Percentiles rank a stretch among this genome's conserved stretches.
These are phyloP conservation scores for Tritrichomonas musculus DNA, from an alignment of 208 protist species.

Conservation along the genomic window DNA sequence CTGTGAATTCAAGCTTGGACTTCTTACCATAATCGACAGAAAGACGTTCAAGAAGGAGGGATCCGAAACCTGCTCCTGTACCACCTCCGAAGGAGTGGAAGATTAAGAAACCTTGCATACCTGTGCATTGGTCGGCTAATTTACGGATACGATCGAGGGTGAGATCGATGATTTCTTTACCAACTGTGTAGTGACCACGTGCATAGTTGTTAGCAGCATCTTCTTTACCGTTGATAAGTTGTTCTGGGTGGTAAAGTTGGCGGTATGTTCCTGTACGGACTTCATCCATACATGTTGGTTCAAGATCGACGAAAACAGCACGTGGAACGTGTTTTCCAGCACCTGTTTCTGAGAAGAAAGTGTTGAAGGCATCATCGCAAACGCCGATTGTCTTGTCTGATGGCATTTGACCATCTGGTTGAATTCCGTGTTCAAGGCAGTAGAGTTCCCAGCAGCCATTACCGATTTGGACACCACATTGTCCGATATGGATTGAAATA, in stretches of 20 bases:
- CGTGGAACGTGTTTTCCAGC: background rate
- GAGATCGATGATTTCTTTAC: slow-evolving; percentile 60
- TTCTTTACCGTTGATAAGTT: slow-evolving; percentile 59
- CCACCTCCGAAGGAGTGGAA: slow-evolving; percentile 67
- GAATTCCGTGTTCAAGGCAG: too few species aligned
- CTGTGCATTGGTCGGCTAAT: slow-evolving; percentile 65
- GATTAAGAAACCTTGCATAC: slow-evolving; percentile 69
- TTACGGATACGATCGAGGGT: slow-evolving; percentile 64
- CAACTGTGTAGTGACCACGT: slow-evolving; percentile 70
- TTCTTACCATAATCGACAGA: too few species aligned
- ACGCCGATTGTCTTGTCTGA: too few species aligned
- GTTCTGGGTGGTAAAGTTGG: slow-evolving; percentile 66
- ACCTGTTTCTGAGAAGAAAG: slow-evolving; percentile 87
- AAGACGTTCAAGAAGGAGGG: too few species aligned
- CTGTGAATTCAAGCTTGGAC: too few species aligned
- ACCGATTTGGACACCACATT: too few species aligned
- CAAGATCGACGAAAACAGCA: slow-evolving; percentile 51
- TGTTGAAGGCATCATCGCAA: too few species aligned
- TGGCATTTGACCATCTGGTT: too few species aligned
- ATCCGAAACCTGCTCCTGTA: slow-evolving; percentile 67
- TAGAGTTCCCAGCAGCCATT: too few species aligned
- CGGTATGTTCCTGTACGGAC: slow-evolving; percentile 59
- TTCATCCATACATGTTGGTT: slow-evolving; percentile 66
- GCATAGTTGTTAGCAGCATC: slow-evolving; percentile 70
- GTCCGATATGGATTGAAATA: too few species aligned